Evolutionary conservation across 2,329 filamentous ascomycete genomes (phyloP), one percentile per base, ranked within the genome.

Genomic region (Colletotrichum tropicale): DNA sequence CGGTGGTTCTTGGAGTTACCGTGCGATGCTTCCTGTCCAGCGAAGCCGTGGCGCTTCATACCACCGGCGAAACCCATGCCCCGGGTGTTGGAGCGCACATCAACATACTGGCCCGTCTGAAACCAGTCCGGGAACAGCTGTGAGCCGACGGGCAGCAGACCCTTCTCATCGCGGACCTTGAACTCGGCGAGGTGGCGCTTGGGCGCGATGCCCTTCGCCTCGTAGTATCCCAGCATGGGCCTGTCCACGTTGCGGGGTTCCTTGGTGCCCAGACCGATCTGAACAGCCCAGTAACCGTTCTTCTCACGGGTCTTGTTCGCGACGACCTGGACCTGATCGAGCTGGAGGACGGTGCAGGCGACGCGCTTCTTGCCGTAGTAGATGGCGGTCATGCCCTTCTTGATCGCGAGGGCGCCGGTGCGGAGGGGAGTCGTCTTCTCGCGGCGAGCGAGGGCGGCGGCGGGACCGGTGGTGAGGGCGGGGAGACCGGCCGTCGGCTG

Each of bases 51-150:
- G 80, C 95, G 91, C 92, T 99, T 99, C 97, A 99, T 99, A 79
- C 95, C 97, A 90, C 97, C 97, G 12, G 94, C 95, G 84, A 98
- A 99, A 9, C 97, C 97, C 91, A 95, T 96, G 69, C 97, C 97
- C 83, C 95, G 92, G 80, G 92, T 94, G 82, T 94, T 92, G 65
- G 93, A 93, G 81, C 93, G 91, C 70, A 95, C 93, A 87, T 99
- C 97, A 76, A 99, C 94, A 85, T 92, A 98, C 86, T 98, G 96
- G 21, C 97, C 97, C 82, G 93, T 91, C 80, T 93, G 90, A 87
- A 98, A 98, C 94, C 97, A 98, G 81, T 95, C 93, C n/a, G 97
- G 95, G 77, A 91, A 90, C 79, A 99, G 91, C 80, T 91, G 88
- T 80, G 93, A 88, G 56, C 97, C 97, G 28, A 98, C 90, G 28